Evolutionary conservation across 148 eudicot genomes (phyloP).

Genomic region (Camellia japonica): DNA sequence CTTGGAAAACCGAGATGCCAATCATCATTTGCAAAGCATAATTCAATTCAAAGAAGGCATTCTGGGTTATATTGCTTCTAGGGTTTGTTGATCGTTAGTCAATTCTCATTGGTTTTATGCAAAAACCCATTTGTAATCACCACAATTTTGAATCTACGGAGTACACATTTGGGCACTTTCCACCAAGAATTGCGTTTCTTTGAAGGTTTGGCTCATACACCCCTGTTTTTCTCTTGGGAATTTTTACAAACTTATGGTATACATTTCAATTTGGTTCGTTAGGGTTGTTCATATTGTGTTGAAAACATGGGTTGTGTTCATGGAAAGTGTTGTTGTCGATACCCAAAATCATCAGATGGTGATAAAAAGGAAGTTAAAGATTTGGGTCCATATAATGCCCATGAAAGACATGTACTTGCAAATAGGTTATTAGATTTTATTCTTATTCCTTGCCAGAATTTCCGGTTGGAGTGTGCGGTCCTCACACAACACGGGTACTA

Average conservation of each 20-base stretch:
- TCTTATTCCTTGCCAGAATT: conserved; percentile 67
- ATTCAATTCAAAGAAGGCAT: not conserved
- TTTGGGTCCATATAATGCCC: conserved; percentile 26
- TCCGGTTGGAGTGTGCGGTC: conserved; percentile 62
- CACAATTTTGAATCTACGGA: conserved; percentile 12
- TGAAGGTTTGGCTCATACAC: conserved; percentile 17
- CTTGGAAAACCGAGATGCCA: not conserved
- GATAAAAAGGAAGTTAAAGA: conserved; percentile 28
- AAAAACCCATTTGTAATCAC: conserved; percentile 1
- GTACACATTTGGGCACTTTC: conserved; percentile 16
- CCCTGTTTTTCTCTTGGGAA: conserved; percentile 21
- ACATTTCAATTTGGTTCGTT: conserved; percentile 10
- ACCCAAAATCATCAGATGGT: conserved; percentile 30
- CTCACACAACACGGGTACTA: conserved; percentile 73
- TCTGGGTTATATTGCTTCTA: conserved; percentile 1
- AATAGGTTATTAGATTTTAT: conserved; percentile 44
- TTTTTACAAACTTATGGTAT: not conserved
- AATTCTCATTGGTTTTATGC: not conserved
- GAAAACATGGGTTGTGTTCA: conserved; percentile 78
- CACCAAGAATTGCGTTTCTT: conserved; percentile 14
- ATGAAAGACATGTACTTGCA: conserved; percentile 31
- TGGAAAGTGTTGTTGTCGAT: conserved; percentile 63
- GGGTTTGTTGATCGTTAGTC: not conserved
- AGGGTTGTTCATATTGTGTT: conserved; percentile 11
- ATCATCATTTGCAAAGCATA: not conserved